Conservation (phyloP, 2,329 filamentous ascomycete species). For the Colletotrichum sp. region DNA sequence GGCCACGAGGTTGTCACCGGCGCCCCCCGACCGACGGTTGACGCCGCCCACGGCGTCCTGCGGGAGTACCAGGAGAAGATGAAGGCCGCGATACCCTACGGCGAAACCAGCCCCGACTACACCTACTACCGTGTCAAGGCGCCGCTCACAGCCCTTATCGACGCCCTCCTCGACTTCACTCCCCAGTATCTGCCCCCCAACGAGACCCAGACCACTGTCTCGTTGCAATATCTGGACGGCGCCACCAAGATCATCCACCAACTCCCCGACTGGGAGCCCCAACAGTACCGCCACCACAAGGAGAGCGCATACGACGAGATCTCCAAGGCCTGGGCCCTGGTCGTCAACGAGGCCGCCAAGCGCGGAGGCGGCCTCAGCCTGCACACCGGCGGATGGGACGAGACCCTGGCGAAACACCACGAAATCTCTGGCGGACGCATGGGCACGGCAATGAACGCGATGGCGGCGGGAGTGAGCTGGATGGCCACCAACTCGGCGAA, state of each 20-base stretch:
- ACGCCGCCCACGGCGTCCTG: conserved; percentile 80
- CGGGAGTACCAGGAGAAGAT: conserved; percentile 81
- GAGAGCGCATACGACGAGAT: conserved; percentile 97
- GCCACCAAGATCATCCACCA: conserved; percentile 90
- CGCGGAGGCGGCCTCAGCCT: conserved; percentile 88
- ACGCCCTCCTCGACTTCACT: conserved; percentile 92
- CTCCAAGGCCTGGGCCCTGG: conserved; percentile 88
- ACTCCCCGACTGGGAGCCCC: conserved; percentile 89
- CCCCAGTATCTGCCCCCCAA: conserved; percentile 93
- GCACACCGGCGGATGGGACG: conserved; percentile 91
- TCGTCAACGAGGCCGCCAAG: conserved; percentile 90
- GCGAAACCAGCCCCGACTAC: conserved; percentile 86
- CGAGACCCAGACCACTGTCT: conserved; percentile 82
- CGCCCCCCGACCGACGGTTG: conserved; percentile 86
- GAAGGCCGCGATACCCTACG: conserved; percentile 82
- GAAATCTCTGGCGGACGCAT: conserved; percentile 84
- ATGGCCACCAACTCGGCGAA: conserved; percentile 50
- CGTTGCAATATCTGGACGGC: conserved; percentile 85
- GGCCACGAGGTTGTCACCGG: conserved; percentile 82
- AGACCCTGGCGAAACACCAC: conserved; percentile 86
- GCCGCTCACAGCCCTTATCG: conserved; percentile 78
- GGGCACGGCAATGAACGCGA: conserved; percentile 77
- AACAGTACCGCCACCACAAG: conserved; percentile 89
- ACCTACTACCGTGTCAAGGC: conserved; percentile 92
- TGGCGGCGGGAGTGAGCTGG: conserved; percentile 79